These are phyloP conservation scores for Cyathus striatus DNA, from an alignment of 768 basidiomycete species.

Conservation along the genomic window DNA sequence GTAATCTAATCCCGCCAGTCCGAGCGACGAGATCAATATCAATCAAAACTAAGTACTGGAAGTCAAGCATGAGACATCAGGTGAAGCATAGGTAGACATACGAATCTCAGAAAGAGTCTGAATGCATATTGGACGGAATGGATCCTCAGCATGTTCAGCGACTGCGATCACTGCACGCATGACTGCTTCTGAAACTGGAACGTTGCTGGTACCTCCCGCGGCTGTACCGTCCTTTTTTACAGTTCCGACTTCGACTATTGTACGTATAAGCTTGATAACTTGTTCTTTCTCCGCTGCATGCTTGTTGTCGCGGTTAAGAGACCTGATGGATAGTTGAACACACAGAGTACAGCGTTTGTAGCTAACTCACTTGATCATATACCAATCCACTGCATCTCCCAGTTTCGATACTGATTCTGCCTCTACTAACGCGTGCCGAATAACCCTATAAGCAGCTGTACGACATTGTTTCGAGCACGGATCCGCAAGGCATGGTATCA, in stretches of 20 bases:
- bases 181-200: slow-evolving; percentile 69
- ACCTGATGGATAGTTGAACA: slow-evolving; percentile 36
- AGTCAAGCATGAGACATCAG: background rate
- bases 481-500: slow-evolving; percentile 79
- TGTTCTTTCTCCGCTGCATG: slow-evolving; percentile 86
- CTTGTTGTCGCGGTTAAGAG: slow-evolving; percentile 82
- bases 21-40: slow-evolving; percentile 79
- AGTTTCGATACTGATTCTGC: slow-evolving; percentile 62
- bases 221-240: slow-evolving; percentile 40
- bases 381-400: slow-evolving; percentile 77
- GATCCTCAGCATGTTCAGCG: slow-evolving; percentile 90
- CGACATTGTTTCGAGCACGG: slow-evolving; percentile 65
- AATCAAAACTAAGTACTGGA: slow-evolving; percentile 58
- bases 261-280: slow-evolving; percentile 82
- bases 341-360: slow-evolving; percentile 3
- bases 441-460: slow-evolving; percentile 77
- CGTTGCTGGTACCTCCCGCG: slow-evolving; percentile 34
- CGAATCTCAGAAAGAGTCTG: slow-evolving; percentile 89
- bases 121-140: slow-evolving; percentile 75
- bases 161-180: slow-evolving; percentile 90
- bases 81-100: slow-evolving; percentile 29
- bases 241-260: slow-evolving; percentile 74
- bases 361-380: slow-evolving; percentile 70
- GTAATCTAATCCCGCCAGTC: slow-evolving; percentile 80
- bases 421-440: slow-evolving; percentile 77